Percentiles rank a stretch among this genome's conserved stretches.
Evolutionary conservation across 208 protist species (phyloP).

Genomic region (Acanthamoeba quina): DNA sequence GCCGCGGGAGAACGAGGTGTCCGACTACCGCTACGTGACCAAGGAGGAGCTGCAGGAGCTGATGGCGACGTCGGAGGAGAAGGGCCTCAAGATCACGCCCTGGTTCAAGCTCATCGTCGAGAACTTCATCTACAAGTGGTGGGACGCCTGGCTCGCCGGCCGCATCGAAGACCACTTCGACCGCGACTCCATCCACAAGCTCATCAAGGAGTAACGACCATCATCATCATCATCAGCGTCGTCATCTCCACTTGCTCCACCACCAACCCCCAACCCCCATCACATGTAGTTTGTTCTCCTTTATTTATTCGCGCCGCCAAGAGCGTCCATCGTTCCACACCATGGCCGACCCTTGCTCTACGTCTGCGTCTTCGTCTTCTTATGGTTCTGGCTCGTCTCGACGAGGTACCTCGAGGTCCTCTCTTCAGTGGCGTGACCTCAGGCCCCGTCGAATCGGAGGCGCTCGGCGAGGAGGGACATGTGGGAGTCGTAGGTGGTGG

Average conservation of each 20-base stretch:
- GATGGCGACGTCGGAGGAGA: conserved; percentile 76
- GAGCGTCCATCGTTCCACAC: too few species aligned
- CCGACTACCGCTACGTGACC: conserved; percentile 82
- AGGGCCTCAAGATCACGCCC: conserved; percentile 83
- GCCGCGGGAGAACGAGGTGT: conserved; percentile 85
- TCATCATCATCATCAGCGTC: background rate
- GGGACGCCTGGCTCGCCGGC: conserved; percentile 77
- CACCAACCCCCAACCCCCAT: too few species aligned
- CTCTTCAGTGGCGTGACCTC: too few species aligned
- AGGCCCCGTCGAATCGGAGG: background rate
- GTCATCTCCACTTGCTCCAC: too few species aligned
- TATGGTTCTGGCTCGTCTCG: too few species aligned
- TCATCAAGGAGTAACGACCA: conserved; percentile 11
- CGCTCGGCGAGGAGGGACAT: conserved; percentile 45
- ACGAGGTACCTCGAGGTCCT: too few species aligned
- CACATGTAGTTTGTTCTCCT: too few species aligned
- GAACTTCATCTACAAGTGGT: conserved; percentile 86
- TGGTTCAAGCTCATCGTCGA: conserved; percentile 88
- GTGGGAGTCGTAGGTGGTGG: conserved; percentile 25
- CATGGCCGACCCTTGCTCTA: background rate
- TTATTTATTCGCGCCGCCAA: too few species aligned
- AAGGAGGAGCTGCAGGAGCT: conserved; percentile 84
- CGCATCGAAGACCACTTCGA: conserved; percentile 35
- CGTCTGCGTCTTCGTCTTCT: background rate
- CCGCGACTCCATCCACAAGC: conserved; percentile 27